Percentiles rank a stretch among this genome's conserved stretches.
Evolutionary conservation across 2,329 filamentous ascomycete genomes (phyloP).

Genomic region (Cladosporium colombiae): DNA sequence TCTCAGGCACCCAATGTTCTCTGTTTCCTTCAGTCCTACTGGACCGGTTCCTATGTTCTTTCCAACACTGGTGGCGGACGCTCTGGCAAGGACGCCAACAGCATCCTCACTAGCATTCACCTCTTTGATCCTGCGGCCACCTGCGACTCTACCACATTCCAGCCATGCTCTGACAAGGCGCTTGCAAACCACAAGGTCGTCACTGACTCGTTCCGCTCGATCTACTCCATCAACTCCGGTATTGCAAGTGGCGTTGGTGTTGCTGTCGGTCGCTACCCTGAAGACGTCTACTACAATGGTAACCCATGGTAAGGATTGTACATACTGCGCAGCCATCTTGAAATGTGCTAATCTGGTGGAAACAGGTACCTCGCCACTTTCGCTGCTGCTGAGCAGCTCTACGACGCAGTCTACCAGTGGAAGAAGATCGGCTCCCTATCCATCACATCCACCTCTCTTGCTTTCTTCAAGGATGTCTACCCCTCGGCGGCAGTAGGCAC

Average conservation of each 20-base stretch:
- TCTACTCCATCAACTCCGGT: constrained; percentile 70
- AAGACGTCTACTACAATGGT: constrained; percentile 72
- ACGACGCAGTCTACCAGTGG: constrained; percentile 75
- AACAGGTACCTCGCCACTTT: constrained; percentile 64
- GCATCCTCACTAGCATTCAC: constrained; percentile 56
- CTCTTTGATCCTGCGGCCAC: constrained; percentile 64
- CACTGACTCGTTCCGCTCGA: constrained; percentile 71
- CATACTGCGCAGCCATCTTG: neutral
- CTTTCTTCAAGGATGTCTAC: constrained; percentile 70
- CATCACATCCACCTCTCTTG: constrained; percentile 64
- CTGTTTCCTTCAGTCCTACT: constrained; percentile 74
- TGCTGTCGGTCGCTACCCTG: constrained; percentile 46
- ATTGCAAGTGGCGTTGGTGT: constrained; percentile 60
- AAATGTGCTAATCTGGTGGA: neutral
- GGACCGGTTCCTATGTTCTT: constrained; percentile 65
- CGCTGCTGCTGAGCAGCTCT: constrained; percentile 77
- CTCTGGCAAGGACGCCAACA: constrained; percentile 71
- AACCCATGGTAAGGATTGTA: constrained; percentile 65
- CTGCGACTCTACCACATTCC: constrained; percentile 72
- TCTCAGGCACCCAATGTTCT: constrained; percentile 68
- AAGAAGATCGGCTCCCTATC: constrained; percentile 62
- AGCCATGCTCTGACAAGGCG: constrained; percentile 64
- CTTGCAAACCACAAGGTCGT: constrained; percentile 76
- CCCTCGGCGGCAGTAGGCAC: constrained; percentile 62
- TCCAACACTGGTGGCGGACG: constrained; percentile 69